Conservation (phyloP, 306 rosid species). For the Acacia melanoxylon region DNA sequence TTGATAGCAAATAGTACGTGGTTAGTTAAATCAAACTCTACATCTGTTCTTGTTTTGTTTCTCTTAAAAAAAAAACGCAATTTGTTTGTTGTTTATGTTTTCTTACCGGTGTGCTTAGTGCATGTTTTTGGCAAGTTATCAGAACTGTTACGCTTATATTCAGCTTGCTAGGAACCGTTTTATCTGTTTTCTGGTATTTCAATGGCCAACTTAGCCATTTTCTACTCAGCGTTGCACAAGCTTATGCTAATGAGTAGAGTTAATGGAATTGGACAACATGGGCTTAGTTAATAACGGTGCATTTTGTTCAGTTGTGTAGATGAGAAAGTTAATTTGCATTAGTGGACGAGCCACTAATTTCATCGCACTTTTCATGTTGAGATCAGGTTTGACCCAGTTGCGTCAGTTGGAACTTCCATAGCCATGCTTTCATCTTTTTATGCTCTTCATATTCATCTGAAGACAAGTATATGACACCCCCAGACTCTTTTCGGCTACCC, state of each 20-base stretch:
- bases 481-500: constrained; percentile 42
- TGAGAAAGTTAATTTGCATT: constrained; percentile 23
- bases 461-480: constrained; percentile 46
- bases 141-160: background rate
- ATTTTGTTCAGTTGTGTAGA: constrained; percentile 24
- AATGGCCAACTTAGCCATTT: constrained; percentile 11
- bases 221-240: constrained; percentile 17
- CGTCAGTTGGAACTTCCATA: constrained; percentile 26
- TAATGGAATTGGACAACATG: background rate
- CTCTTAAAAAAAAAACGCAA: background rate
- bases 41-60: background rate
- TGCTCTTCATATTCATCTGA: constrained; percentile 30
- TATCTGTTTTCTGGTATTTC: constrained; percentile 21
- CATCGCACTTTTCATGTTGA: constrained; percentile 26
- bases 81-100: background rate
- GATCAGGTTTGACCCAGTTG: constrained; percentile 28
- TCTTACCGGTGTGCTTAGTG: background rate
- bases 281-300: background rate
- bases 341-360: constrained; percentile 29
- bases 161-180: background rate
- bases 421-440: constrained; percentile 52
- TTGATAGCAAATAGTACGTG: background rate
- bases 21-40: background rate
- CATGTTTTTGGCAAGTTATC: background rate
- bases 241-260: background rate